phyloP scores from a whole-genome alignment of 1,139 yeast genomes.

The Hemisphaericaspora subhashii region DNA sequence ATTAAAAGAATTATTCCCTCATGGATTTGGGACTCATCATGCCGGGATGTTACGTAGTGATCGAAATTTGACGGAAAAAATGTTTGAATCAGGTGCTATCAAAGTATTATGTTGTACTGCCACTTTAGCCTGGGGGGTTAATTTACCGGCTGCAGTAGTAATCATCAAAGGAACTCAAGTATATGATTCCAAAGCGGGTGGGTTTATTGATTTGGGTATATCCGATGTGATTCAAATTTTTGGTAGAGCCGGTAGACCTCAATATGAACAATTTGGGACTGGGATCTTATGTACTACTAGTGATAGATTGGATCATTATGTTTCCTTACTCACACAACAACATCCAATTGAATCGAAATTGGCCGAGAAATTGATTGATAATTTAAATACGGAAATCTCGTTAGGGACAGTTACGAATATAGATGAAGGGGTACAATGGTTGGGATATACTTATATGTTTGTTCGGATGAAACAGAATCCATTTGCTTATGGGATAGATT shows the following conservation, averaged over 20 bases:
- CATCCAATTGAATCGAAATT: conserved; percentile 93
- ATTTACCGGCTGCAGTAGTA: conserved; percentile 96
- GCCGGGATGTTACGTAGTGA: conserved; percentile 96
- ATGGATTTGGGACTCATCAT: conserved; percentile 93
- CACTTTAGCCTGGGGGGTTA: conserved; percentile 99
- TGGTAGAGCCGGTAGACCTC: conserved; percentile 99
- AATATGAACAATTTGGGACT: conserved; percentile 87
- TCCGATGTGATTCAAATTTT: conserved; percentile 97
- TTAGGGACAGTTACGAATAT: conserved; percentile 93
- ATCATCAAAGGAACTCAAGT: conserved; percentile 95
- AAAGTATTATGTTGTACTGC: conserved; percentile 95
- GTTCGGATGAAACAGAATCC: conserved; percentile 96
- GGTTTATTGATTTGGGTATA: conserved; percentile 88
- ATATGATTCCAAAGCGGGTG: conserved; percentile 93
- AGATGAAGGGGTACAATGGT: conserved; percentile 94
- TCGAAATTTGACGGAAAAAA: conserved; percentile 82
- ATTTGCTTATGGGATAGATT: conserved; percentile 86
- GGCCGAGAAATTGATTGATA: conserved; percentile 78
- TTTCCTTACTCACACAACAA: conserved; percentile 85
- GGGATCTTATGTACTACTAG: conserved; percentile 86
- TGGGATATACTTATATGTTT: conserved; percentile 92
- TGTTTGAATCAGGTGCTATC: conserved; percentile 84
- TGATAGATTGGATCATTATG: conserved; percentile 82
- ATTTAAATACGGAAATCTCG: conserved; percentile 93
- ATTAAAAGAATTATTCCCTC: conserved; percentile 72